Evolutionary conservation across 73 alveolate genomes (phyloP), one percentile per base, ranked within the genome.

Genomic region (Blepharisma japonicum): DNA sequence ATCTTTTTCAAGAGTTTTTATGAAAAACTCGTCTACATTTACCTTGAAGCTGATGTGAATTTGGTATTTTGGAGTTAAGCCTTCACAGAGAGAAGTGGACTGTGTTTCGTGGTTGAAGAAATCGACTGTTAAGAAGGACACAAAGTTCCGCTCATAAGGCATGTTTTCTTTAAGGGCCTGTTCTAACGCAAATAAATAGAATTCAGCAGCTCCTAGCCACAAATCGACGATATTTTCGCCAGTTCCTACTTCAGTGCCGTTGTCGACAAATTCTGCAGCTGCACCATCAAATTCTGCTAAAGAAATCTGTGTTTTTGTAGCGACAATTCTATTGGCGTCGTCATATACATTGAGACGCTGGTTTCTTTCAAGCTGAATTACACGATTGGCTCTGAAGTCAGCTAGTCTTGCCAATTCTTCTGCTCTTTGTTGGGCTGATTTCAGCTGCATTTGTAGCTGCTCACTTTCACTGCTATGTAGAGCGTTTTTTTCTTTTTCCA

Each of bases 91-190:
- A 78, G 94, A 85, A 6, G 98, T 90, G 45, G 94, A 83, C 84
- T 96, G 91, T 4, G 98, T 94, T 78, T 94, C 98, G 81, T 93
- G 98, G 74, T 92, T 87, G 84, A 90, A 96, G 85, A 96, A 96
- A 85, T 96, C 99, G 5, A 96, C 97, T 0, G 98, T 87, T 55
- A 94, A 80, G 83, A 96, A 96, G 27, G 98, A 89, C 49, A 91
- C 67, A 56, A 95, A 84, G 81, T 91, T 81, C 55, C 88, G 91
- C 20, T 56, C 23, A 86, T 83, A 53, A 87, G 97, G 54, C 86
- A 82, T 56, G 89, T 91, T 14, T 84, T 86, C 25, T 49, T 76
- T 76, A 32, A 71, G 56, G 14, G 88, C 71, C 2, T 68, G 25
- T 4, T 50, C 55, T 48, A 82, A 27, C 9, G 74, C 86, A 18